phyloP scores from a whole-genome alignment of 2,329 filamentous ascomycete genomes.

The Dactylellina parvicollis region DNA sequence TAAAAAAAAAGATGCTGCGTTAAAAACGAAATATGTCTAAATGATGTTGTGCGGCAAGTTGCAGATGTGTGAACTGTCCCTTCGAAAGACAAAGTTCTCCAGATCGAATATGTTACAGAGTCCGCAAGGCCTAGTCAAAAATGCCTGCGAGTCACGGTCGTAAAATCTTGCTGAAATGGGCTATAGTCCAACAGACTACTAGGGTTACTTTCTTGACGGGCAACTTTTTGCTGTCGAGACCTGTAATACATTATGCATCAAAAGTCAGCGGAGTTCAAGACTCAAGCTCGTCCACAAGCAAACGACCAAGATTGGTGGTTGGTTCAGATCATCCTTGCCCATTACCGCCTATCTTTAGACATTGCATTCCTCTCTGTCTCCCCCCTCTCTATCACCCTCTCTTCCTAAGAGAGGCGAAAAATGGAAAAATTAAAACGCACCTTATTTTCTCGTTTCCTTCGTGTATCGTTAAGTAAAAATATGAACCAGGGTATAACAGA shows the following conservation, averaged over 20 bases:
- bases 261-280: constrained; percentile 36
- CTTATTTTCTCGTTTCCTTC: constrained; percentile 51
- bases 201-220: constrained; percentile 29
- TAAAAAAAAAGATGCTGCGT: constrained; percentile 55
- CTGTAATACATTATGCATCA: constrained; percentile 4
- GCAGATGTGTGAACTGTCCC: constrained; percentile 43
- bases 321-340: constrained; percentile 38
- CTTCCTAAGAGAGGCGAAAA: constrained; percentile 48
- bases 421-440: constrained; percentile 45
- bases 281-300: constrained; percentile 3
- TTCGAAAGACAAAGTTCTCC: constrained; percentile 38
- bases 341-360: constrained; percentile 30
- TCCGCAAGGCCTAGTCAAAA: constrained; percentile 39
- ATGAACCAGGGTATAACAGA: constrained; percentile 53
- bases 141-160: constrained; percentile 41
- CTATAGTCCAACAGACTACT: constrained; percentile 39
- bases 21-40: constrained; percentile 53
- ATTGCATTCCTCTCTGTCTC: constrained; percentile 40
- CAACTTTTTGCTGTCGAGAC: constrained; percentile 32
- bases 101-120: constrained; percentile 53
- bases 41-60: constrained; percentile 32
- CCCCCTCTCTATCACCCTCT: too few relatives aligned
- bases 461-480: constrained; percentile 52
- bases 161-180: constrained; percentile 46
- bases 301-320: constrained; percentile 26